phyloP scores from a whole-genome alignment of 208 protist species.

The Trypanosoma rangeli region DNA sequence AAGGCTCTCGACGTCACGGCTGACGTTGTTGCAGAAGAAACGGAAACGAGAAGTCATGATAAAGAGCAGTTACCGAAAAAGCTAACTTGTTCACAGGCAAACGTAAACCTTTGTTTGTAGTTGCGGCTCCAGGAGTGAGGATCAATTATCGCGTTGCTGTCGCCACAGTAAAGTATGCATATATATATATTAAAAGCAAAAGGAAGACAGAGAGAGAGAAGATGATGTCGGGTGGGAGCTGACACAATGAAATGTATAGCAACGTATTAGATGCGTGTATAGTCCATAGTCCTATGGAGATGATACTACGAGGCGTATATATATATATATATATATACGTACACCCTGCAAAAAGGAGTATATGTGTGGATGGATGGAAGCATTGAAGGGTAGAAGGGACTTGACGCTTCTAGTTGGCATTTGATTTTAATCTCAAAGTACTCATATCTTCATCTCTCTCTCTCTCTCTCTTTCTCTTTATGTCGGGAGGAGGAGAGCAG shows the following conservation, averaged over 20 bases:
- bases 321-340: too few species aligned
- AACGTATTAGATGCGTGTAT: too few species aligned
- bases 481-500: not conserved
- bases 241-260: not conserved
- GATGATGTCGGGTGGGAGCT: not conserved
- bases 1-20: not conserved
- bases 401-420: too few species aligned
- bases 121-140: not conserved
- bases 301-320: too few species aligned
- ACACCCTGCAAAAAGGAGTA: too few species aligned
- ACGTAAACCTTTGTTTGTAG: not conserved
- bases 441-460: not conserved
- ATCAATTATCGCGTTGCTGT: not conserved
- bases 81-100: constrained; percentile 1
- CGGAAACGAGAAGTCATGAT: constrained; percentile 22
- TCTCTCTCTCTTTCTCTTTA: not conserved
- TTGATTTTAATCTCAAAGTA: too few species aligned
- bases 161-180: not conserved
- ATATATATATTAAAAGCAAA: constrained; percentile 3
- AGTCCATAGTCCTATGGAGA: too few species aligned
- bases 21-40: constrained; percentile 21
- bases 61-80: constrained; percentile 9
- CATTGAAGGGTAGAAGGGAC: too few species aligned
- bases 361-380: too few species aligned
- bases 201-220: not conserved